Conservation (phyloP, 2,329 filamentous ascomycete genomes). For the Huntiella savannae region DNA sequence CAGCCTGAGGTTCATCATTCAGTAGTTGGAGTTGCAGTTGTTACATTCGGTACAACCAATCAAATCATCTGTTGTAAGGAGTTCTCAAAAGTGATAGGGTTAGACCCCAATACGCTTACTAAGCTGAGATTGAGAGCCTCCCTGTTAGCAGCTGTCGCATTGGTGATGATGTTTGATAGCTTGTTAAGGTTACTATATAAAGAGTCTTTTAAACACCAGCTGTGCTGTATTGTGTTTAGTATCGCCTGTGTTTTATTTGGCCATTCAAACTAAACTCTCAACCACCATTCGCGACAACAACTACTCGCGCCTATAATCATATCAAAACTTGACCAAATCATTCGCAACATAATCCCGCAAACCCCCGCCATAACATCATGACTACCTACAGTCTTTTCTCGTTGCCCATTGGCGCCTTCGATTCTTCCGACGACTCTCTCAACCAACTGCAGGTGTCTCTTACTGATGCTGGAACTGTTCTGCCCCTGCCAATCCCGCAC, state of each 20-base stretch:
- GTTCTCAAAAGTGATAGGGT: too few species aligned
- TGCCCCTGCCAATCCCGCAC: conserved; percentile 66
- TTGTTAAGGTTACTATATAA: neutral
- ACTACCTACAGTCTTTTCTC: conserved; percentile 72
- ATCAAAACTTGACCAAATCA: neutral
- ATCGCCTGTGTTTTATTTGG: neutral
- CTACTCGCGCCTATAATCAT: neutral
- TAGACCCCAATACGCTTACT: too few species aligned
- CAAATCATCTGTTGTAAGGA: too few species aligned
- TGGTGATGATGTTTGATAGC: neutral
- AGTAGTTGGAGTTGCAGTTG: too few species aligned
- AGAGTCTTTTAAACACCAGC: neutral
- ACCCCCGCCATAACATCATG: conserved; percentile 8
- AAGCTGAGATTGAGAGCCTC: too few species aligned
- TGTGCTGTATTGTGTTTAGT: neutral
- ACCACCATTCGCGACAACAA: too few species aligned
- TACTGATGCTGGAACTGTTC: conserved; percentile 54
- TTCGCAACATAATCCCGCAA: conserved; percentile 4
- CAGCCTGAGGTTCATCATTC: too few species aligned
- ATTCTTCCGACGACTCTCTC: conserved; percentile 66
- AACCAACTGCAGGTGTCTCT: conserved; percentile 54
- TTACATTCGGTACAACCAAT: too few species aligned
- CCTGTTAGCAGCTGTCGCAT: neutral
- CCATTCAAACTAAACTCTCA: too few species aligned
- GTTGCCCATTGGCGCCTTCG: conserved; percentile 70